Conservation (phyloP, 2,329 filamentous ascomycete genomes). For the Fusarium torreyae region DNA sequence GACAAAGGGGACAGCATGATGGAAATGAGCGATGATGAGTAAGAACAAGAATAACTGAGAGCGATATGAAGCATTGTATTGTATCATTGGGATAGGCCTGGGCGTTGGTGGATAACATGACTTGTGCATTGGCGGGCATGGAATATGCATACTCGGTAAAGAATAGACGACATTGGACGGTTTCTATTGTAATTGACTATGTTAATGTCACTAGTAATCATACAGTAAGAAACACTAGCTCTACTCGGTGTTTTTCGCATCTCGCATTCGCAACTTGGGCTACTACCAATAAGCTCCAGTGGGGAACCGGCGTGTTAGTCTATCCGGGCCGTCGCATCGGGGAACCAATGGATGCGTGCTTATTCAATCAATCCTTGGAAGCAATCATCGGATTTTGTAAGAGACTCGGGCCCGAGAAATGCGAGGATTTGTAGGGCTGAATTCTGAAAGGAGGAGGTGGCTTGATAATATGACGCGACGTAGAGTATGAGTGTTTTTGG, state of each 20-base stretch:
- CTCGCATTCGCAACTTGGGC: conserved; percentile 31
- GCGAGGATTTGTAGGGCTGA: conserved; percentile 23
- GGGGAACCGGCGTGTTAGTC: conserved; percentile 38
- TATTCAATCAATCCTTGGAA: conserved; percentile 37
- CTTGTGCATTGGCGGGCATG: conserved; percentile 9
- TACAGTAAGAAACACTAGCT: not conserved
- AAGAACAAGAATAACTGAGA: conserved; percentile 9
- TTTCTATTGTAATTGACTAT: not conserved
- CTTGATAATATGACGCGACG: conserved; percentile 39
- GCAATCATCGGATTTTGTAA: conserved; percentile 13
- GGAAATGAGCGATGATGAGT: conserved; percentile 71
- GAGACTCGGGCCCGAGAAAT: conserved; percentile 14
- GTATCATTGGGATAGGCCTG: conserved; percentile 30
- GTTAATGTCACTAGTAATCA: conserved; percentile 1
- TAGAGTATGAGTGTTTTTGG: not conserved
- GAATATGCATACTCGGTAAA: conserved; percentile 8
- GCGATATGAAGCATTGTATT: conserved; percentile 17
- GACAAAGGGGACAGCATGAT: conserved; percentile 65
- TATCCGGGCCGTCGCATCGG: conserved; percentile 26
- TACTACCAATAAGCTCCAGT: conserved; percentile 16
- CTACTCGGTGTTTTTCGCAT: not conserved
- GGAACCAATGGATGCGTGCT: conserved; percentile 42
- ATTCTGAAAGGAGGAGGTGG: conserved; percentile 22
- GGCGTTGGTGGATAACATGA: conserved; percentile 34
- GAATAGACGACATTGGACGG: not conserved